Conservation (phyloP, 2,329 filamentous ascomycete species). For the Arachnomyces sp. region DNA sequence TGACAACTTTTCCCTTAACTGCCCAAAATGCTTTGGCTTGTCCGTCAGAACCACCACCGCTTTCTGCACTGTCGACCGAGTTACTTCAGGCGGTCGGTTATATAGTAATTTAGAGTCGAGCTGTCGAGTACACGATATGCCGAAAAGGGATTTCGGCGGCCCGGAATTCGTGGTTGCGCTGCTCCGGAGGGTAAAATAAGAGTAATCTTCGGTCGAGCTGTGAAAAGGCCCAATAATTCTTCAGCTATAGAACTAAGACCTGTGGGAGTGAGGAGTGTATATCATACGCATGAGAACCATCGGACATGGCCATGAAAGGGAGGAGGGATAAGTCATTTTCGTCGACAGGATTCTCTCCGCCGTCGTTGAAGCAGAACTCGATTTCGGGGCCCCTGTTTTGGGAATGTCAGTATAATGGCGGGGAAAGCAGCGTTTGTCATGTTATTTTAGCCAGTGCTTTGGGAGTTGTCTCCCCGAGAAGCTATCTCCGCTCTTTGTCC, state of each 20-base stretch:
- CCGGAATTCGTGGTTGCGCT: slow-evolving; percentile 28
- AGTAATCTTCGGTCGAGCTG: slow-evolving; percentile 89
- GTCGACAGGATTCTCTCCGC: slow-evolving; percentile 66
- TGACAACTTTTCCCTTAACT: slow-evolving; percentile 78
- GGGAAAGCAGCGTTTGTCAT: not conserved
- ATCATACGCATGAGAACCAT: slow-evolving; percentile 80
- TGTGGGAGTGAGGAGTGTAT: slow-evolving; percentile 6
- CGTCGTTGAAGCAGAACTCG: slow-evolving; percentile 78
- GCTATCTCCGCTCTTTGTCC: no score
- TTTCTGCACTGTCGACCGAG: slow-evolving; percentile 95
- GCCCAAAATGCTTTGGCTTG: slow-evolving; percentile 80
- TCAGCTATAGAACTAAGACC: slow-evolving; percentile 4
- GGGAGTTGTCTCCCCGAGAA: no score
- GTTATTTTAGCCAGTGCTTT: no score
- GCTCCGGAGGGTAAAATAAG: slow-evolving; percentile 85
- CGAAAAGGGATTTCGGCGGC: slow-evolving; percentile 77
- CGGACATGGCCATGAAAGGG: slow-evolving; percentile 93
- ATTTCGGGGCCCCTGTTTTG: slow-evolving; percentile 70
- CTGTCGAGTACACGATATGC: slow-evolving; percentile 90
- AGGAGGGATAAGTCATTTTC: slow-evolving; percentile 87
- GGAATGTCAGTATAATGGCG: slow-evolving; percentile 4
- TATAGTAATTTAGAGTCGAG: slow-evolving; percentile 71
- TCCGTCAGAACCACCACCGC: slow-evolving; percentile 93
- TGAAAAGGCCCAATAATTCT: slow-evolving; percentile 9
- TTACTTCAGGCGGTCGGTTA: slow-evolving; percentile 77